Conservation (phyloP, 192 early-diverging fungal genomes). For the Coemansia asiatica region DNA sequence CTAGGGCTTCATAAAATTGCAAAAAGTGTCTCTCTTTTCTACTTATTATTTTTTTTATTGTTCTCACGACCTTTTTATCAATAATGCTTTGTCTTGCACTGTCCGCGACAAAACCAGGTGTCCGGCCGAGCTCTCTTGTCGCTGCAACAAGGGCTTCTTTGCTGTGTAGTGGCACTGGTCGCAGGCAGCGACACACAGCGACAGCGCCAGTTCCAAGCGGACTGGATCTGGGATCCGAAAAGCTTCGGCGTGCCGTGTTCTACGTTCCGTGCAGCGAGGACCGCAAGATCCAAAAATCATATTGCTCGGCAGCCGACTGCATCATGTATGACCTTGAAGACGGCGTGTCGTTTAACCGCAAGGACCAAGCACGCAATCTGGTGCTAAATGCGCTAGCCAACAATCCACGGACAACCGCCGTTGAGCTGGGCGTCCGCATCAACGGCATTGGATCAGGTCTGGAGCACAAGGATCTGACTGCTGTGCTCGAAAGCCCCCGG, state of each 20-base stretch:
- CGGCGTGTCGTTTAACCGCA: slow-evolving; percentile 79
- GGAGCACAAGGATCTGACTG: slow-evolving; percentile 78
- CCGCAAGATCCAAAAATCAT: slow-evolving; percentile 80
- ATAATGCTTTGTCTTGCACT: too few relatives aligned
- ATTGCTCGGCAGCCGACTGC: slow-evolving; percentile 69
- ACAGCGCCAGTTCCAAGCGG: slow-evolving; percentile 29
- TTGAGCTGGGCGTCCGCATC: slow-evolving; percentile 87
- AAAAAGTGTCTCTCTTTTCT: too few relatives aligned
- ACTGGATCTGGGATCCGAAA: slow-evolving; percentile 19
- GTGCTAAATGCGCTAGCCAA: slow-evolving; percentile 69
- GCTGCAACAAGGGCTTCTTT: too few relatives aligned
- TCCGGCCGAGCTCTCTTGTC: too few relatives aligned
- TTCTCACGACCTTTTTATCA: too few relatives aligned
- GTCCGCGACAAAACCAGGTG: too few relatives aligned
- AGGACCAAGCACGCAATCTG: slow-evolving; percentile 72
- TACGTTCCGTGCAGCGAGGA: slow-evolving; percentile 86
- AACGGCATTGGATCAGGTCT: slow-evolving; percentile 78
- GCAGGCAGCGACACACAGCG: background rate
- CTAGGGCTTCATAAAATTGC: too few relatives aligned
- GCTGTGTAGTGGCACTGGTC: background rate
- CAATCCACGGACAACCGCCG: background rate
- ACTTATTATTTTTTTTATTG: too few relatives aligned
- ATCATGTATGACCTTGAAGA: slow-evolving; percentile 94
- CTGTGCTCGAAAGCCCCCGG: slow-evolving; percentile 63
- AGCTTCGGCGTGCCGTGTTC: slow-evolving; percentile 43